phyloP scores from a whole-genome alignment of 306 rosid genomes.

The Rubus idaeus region DNA sequence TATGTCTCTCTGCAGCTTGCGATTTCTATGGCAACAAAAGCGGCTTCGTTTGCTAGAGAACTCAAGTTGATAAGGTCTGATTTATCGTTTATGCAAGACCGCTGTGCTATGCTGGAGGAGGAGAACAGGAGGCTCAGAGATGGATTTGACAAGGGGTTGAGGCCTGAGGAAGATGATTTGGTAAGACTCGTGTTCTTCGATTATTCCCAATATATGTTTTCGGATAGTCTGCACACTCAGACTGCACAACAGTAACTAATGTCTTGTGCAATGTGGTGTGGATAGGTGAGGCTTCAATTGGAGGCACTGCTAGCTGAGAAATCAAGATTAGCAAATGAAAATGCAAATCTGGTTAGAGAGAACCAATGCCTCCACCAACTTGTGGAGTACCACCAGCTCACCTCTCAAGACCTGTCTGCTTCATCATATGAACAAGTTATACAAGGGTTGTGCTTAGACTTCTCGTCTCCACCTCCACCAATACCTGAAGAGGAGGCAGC shows the following conservation, averaged over 20 bases:
- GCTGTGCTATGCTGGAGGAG: conserved; percentile 73
- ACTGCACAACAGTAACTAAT: not conserved
- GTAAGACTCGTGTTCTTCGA: conserved; percentile 33
- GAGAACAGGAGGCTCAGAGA: conserved; percentile 83
- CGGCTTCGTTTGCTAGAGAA: conserved; percentile 78
- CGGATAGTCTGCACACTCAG: not conserved
- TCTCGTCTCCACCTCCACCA: conserved; percentile 69
- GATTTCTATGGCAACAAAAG: conserved; percentile 82
- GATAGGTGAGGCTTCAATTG: conserved; percentile 92
- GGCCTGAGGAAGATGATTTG: conserved; percentile 94
- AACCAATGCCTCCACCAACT: conserved; percentile 93
- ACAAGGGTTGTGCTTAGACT: conserved; percentile 79
- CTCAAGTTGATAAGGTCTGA: conserved; percentile 69
- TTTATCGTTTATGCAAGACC: conserved; percentile 75
- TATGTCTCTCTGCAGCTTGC: conserved; percentile 54
- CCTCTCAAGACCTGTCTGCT: conserved; percentile 66
- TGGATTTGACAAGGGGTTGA: conserved; percentile 61
- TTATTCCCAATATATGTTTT: not conserved
- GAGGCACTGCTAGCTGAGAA: conserved; percentile 92
- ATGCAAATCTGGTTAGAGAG: conserved; percentile 80
- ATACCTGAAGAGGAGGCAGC: conserved; percentile 35
- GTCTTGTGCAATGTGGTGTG: conserved; percentile 12
- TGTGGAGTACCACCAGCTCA: conserved; percentile 88
- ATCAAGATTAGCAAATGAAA: conserved; percentile 84
- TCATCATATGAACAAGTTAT: conserved; percentile 68